phyloP scores from a whole-genome alignment of 1,284 basidiomycete species.

The Trametes hirsuta region DNA sequence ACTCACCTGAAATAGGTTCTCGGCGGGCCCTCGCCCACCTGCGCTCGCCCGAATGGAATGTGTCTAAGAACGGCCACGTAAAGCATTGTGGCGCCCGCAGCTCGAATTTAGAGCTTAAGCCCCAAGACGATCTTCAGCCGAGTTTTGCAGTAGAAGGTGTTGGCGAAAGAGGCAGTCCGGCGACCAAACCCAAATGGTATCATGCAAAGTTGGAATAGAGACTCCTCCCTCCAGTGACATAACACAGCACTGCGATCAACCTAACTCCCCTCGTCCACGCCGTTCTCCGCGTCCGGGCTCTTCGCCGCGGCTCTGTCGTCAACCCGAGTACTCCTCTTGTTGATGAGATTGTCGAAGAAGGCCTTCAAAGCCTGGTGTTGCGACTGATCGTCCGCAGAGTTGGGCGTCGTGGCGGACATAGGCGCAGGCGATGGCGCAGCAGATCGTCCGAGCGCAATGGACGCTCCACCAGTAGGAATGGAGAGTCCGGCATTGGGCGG shows the following conservation, averaged over 20 bases:
- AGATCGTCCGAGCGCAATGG: constrained; percentile 23
- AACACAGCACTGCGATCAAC: background rate
- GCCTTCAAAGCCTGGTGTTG: constrained; percentile 85
- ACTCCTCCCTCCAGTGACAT: background rate
- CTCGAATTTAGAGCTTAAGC: too few species aligned
- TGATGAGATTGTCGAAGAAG: constrained; percentile 84
- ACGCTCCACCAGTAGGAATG: constrained; percentile 27
- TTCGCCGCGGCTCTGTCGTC: constrained; percentile 29
- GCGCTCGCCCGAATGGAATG: background rate
- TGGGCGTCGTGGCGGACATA: constrained; percentile 42
- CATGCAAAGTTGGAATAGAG: background rate
- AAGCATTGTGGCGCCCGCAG: too few species aligned
- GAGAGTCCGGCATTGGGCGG: constrained; percentile 27
- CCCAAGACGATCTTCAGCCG: too few species aligned
- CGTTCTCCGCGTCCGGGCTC: constrained; percentile 36
- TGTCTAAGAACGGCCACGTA: constrained; percentile 1
- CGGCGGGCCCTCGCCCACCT: background rate
- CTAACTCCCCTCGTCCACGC: constrained; percentile 41
- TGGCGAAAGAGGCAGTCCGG: background rate
- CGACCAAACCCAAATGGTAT: background rate
- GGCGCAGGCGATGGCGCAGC: constrained; percentile 45
- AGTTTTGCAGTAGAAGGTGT: too few species aligned
- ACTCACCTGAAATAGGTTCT: background rate
- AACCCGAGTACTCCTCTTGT: constrained; percentile 58
- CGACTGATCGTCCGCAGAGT: constrained; percentile 57